Evolutionary conservation across 1,284 basidiomycete species (phyloP).

Genomic region (Cryptococcus hybrid): DNA sequence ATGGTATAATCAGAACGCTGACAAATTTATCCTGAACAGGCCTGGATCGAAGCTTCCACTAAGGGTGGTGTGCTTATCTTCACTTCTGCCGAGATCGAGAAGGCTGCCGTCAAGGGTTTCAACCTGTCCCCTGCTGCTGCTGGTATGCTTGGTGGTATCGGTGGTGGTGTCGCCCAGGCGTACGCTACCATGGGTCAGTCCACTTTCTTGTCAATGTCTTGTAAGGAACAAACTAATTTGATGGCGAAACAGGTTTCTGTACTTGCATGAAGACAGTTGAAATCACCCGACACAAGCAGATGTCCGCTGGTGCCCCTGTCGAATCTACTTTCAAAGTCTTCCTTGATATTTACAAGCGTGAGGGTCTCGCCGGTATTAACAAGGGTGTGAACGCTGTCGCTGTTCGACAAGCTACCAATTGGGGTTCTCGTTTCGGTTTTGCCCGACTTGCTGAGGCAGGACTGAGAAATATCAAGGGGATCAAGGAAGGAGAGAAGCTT

Average conservation of each 20-base stretch:
- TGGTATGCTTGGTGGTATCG: conserved; percentile 94
- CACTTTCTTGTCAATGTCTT: background rate
- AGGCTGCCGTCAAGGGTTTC: conserved; percentile 58
- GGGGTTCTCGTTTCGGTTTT: conserved; percentile 99
- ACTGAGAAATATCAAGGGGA: conserved; percentile 66
- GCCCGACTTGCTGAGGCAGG: conserved; percentile 84
- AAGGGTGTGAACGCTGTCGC: conserved; percentile 99
- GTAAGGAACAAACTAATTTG: background rate
- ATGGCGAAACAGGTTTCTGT: conserved; percentile 71
- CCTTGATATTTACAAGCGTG: conserved; percentile 86
- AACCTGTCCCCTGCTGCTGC: conserved; percentile 77
- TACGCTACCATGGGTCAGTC: conserved; percentile 97
- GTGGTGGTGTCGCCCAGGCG: conserved; percentile 95
- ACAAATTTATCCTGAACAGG: conserved; percentile 56
- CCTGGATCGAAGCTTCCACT: conserved; percentile 99
- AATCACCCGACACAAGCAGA: conserved; percentile 96
- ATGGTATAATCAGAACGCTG: background rate
- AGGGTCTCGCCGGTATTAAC: conserved; percentile 96
- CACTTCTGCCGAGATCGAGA: conserved; percentile 92
- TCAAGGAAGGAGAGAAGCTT: conserved; percentile 68
- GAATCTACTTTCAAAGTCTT: conserved; percentile 95
- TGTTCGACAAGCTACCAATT: conserved; percentile 96
- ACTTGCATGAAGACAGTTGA: conserved; percentile 99
- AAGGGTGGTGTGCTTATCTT: conserved; percentile 97
- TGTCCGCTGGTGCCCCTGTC: conserved; percentile 81